Conservation (phyloP, 768 basidiomycete species). For the Lactarius sanguifluus region DNA sequence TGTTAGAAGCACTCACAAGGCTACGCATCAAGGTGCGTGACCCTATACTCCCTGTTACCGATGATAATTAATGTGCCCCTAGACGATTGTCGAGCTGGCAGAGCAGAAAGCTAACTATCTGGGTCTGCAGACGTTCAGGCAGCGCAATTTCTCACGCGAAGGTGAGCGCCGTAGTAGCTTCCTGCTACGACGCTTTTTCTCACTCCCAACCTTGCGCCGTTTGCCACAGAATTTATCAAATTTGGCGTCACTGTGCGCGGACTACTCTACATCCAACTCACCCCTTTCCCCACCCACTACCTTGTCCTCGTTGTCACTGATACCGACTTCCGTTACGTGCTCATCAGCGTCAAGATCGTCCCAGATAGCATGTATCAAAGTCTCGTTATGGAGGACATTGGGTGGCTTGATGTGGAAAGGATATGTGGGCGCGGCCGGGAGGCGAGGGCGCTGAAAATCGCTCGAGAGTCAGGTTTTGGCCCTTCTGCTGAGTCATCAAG, state of each 20-base stretch:
- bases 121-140: slow-evolving; percentile 71
- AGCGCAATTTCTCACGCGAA: slow-evolving; percentile 63
- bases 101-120: slow-evolving; percentile 87
- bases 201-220: slow-evolving; percentile 15
- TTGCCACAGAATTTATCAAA: slow-evolving; percentile 59
- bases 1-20: slow-evolving; percentile 53
- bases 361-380: slow-evolving; percentile 55
- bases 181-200: neutral
- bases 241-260: slow-evolving; percentile 63
- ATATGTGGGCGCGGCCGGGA: slow-evolving; percentile 46
- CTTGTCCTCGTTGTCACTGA: slow-evolving; percentile 82
- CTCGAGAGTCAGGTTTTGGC: slow-evolving; percentile 31
- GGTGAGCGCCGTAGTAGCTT: slow-evolving; percentile 43
- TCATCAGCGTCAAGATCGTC: slow-evolving; percentile 64
- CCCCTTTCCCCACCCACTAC: slow-evolving; percentile 77
- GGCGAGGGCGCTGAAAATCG: slow-evolving; percentile 34
- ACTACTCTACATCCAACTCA: slow-evolving; percentile 72
- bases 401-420: slow-evolving; percentile 71
- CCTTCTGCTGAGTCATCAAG: slow-evolving; percentile 15
- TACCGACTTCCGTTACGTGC: slow-evolving; percentile 74
- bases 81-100: slow-evolving; percentile 82
- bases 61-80: neutral
- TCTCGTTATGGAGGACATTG: slow-evolving; percentile 74
- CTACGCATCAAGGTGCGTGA: slow-evolving; percentile 62
- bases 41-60: neutral